These are phyloP conservation scores for Fusarium kyushuense DNA, from an alignment of 2,329 filamentous ascomycete species.

Conservation along the genomic window DNA sequence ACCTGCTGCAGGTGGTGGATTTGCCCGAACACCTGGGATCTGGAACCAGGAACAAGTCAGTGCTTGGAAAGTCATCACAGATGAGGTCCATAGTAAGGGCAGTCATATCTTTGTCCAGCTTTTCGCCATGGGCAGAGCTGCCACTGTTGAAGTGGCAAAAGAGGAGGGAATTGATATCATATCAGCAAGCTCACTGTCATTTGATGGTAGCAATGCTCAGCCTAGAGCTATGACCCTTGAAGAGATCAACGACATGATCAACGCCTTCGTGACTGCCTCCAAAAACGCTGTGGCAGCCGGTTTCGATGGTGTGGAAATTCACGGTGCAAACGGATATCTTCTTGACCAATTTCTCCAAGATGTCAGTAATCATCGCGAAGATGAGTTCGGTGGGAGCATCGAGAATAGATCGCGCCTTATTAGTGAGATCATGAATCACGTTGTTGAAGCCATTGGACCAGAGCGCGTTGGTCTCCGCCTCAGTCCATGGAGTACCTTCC, in stretches of 20 bases:
- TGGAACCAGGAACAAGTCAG: constrained; percentile 67
- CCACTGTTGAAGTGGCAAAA: constrained; percentile 48
- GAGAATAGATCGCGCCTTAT: constrained; percentile 65
- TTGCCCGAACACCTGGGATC: constrained; percentile 67
- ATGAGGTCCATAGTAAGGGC: constrained; percentile 72
- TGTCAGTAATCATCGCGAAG: constrained; percentile 62
- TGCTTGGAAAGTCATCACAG: constrained; percentile 71
- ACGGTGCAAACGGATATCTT: constrained; percentile 70
- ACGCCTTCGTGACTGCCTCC: constrained; percentile 65
- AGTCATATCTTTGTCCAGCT: constrained; percentile 72
- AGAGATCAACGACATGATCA: constrained; percentile 73
- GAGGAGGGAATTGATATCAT: constrained; percentile 48
- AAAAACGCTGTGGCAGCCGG: constrained; percentile 71
- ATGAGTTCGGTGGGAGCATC: constrained; percentile 64
- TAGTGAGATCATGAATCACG: constrained; percentile 60
- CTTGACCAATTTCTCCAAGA: constrained; percentile 70
- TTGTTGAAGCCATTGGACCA: constrained; percentile 59
- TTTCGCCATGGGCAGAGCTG: constrained; percentile 70
- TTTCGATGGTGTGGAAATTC: constrained; percentile 76
- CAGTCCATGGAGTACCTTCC: constrained; percentile 70
- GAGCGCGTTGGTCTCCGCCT: constrained; percentile 68
- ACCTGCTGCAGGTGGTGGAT: constrained; percentile 49
- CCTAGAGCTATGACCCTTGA: constrained; percentile 72
- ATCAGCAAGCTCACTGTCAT: constrained; percentile 48
- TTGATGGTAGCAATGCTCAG: constrained; percentile 61